These are phyloP conservation scores for Sungouiella thailandica DNA, from an alignment of 805 yeast genomes.

Conservation along the genomic window DNA sequence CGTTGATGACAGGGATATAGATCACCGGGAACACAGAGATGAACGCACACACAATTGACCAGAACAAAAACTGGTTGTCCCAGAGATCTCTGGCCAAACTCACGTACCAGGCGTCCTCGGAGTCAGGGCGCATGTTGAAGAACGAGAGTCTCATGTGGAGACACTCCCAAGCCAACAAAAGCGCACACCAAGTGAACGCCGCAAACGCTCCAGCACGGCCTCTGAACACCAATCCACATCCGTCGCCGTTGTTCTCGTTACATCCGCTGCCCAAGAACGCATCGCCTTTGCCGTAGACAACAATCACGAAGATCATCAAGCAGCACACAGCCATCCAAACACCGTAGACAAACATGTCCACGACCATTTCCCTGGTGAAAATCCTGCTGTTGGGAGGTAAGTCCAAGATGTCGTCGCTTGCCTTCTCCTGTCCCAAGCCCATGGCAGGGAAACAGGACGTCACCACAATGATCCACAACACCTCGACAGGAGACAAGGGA, in stretches of 20 bases:
- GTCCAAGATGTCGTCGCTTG: slow-evolving; percentile 58
- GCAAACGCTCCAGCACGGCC: slow-evolving; percentile 78
- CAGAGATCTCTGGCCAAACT: slow-evolving; percentile 63
- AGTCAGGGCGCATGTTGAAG: slow-evolving; percentile 64
- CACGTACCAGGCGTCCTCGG: slow-evolving; percentile 49
- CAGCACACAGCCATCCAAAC: slow-evolving; percentile 68
- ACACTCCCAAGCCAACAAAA: slow-evolving; percentile 81
- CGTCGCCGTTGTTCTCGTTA: slow-evolving; percentile 41
- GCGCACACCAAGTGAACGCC: slow-evolving; percentile 82
- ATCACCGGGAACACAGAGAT: slow-evolving; percentile 73
- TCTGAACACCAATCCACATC: slow-evolving; percentile 61
- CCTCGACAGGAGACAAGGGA: slow-evolving; percentile 60
- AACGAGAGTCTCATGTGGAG: slow-evolving; percentile 66
- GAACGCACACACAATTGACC: slow-evolving; percentile 73
- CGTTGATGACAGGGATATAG: slow-evolving; percentile 84
- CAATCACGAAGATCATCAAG: slow-evolving; percentile 57
- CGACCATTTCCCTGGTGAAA: slow-evolving; percentile 61
- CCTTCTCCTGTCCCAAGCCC: slow-evolving; percentile 72
- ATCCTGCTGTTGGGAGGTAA: slow-evolving; percentile 61
- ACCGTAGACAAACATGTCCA: slow-evolving; percentile 72
- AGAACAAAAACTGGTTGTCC: slow-evolving; percentile 71
- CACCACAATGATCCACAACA: slow-evolving; percentile 72
- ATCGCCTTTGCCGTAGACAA: slow-evolving; percentile 61
- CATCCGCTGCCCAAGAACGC: slow-evolving; percentile 65
- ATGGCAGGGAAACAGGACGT: slow-evolving; percentile 82